These are phyloP conservation scores for Alternaria novae-zelandiae DNA, from an alignment of 2,329 filamentous ascomycete genomes.

Conservation along the genomic window DNA sequence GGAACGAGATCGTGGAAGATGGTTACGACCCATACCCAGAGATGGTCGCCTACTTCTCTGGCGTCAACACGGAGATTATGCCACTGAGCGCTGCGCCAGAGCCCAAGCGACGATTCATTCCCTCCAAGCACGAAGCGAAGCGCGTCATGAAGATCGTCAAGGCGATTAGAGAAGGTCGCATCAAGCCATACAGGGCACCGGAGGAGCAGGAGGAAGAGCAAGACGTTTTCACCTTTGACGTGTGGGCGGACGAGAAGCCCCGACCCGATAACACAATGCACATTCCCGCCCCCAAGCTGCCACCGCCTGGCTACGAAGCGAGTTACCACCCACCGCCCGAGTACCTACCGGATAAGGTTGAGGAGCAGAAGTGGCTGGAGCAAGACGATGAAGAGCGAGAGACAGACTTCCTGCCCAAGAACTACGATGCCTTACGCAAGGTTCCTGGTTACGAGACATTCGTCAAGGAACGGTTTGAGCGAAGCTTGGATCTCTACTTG, in stretches of 20 bases:
- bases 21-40: slow-evolving; percentile 93
- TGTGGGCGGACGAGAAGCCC: slow-evolving; percentile 92
- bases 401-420: slow-evolving; percentile 83
- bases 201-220: slow-evolving; percentile 76
- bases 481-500: slow-evolving; percentile 93
- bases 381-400: slow-evolving; percentile 89
- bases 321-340: slow-evolving; percentile 96
- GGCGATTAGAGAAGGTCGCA: slow-evolving; percentile 91
- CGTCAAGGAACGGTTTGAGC: slow-evolving; percentile 94
- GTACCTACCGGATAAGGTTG: slow-evolving; percentile 85
- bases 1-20: slow-evolving; percentile 85
- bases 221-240: slow-evolving; percentile 74
- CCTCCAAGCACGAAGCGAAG: slow-evolving; percentile 96
- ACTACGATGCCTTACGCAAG: slow-evolving; percentile 83
- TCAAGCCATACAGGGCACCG: slow-evolving; percentile 84
- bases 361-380: slow-evolving; percentile 84
- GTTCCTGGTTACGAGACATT: slow-evolving; percentile 90
- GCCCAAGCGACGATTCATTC: slow-evolving; percentile 92
- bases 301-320: slow-evolving; percentile 91
- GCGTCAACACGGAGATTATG: slow-evolving; percentile 83
- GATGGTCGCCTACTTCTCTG: slow-evolving; percentile 92
- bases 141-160: slow-evolving; percentile 96
- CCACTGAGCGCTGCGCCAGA: slow-evolving; percentile 93
- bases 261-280: slow-evolving; percentile 89
- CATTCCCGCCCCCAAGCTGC: slow-evolving; percentile 89